Evolutionary conservation across 306 rosid genomes (phyloP).

Genomic region (Quercus mongolica): DNA sequence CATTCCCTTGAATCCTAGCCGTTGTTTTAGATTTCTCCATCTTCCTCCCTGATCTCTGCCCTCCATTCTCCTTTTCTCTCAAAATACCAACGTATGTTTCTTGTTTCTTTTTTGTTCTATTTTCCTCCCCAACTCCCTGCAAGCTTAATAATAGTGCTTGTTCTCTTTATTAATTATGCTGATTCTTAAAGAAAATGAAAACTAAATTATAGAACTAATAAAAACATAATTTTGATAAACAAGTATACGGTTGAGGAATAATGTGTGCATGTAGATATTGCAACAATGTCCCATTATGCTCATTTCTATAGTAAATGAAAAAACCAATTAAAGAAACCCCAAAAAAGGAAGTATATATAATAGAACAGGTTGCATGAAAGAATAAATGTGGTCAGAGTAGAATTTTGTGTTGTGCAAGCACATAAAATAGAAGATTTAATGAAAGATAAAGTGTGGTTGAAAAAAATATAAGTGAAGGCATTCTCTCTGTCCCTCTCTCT

Average conservation of each 20-base stretch:
- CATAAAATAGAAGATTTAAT: neutral
- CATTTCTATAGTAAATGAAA: neutral
- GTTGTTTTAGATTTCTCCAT: conserved; percentile 64
- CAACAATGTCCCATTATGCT: neutral
- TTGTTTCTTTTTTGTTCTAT: neutral
- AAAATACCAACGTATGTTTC: conserved; percentile 35
- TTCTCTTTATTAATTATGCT: neutral
- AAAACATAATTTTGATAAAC: neutral
- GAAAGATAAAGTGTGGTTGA: neutral
- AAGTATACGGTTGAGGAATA: neutral
- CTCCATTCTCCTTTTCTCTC: conserved; percentile 59
- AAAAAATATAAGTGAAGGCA: neutral
- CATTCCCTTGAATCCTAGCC: conserved; percentile 65
- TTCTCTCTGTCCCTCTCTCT: neutral
- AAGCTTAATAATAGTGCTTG: neutral
- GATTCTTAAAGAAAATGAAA: neutral
- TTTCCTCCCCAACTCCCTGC: neutral
- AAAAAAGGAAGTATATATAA: neutral
- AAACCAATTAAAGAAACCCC: neutral
- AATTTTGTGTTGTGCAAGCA: too few species aligned
- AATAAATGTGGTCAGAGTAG: neutral
- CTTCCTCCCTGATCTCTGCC: conserved; percentile 35
- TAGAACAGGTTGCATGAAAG: neutral
- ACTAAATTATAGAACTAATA: neutral
- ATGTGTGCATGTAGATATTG: neutral